Conservation (phyloP, 2,329 filamentous ascomycete species). For the Fusarium temperatum region DNA sequence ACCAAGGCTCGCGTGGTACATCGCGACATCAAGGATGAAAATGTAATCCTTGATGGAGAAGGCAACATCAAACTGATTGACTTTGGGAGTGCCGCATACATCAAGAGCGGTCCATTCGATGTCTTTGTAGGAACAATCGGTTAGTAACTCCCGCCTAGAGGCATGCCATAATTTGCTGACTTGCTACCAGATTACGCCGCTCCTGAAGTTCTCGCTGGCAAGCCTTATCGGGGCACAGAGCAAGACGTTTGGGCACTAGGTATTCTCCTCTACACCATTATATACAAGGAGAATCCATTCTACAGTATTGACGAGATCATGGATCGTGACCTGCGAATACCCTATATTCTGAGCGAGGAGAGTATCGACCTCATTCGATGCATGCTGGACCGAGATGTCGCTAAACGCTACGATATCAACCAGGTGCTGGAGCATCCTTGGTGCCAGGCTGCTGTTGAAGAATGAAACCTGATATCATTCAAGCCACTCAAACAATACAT, state of each 20-base stretch:
- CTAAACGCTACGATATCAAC: conserved; percentile 83
- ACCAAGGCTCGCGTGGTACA: conserved; percentile 92
- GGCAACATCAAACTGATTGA: conserved; percentile 97
- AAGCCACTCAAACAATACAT: not conserved
- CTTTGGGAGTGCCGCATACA: conserved; percentile 97
- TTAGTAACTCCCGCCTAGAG: conserved; percentile 56
- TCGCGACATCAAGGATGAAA: conserved; percentile 98
- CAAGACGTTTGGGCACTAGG: conserved; percentile 99
- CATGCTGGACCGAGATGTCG: conserved; percentile 93
- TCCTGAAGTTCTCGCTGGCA: conserved; percentile 94
- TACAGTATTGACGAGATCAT: conserved; percentile 99
- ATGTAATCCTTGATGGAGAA: conserved; percentile 94
- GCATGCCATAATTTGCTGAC: conserved; percentile 16
- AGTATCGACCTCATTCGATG: conserved; percentile 90
- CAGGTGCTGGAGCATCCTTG: conserved; percentile 92
- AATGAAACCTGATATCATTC: not conserved
- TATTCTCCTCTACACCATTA: conserved; percentile 96
- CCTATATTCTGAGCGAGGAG: conserved; percentile 87
- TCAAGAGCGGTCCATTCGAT: conserved; percentile 97
- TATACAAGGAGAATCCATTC: conserved; percentile 99
- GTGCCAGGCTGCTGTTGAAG: conserved; percentile 54
- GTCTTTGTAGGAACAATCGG: conserved; percentile 99
- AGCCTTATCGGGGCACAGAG: conserved; percentile 92
- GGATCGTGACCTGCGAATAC: conserved; percentile 92
- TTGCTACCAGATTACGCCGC: conserved; percentile 84